phyloP scores from a whole-genome alignment of 2,329 filamentous ascomycete genomes.

The Furcasterigmium furcatum region DNA sequence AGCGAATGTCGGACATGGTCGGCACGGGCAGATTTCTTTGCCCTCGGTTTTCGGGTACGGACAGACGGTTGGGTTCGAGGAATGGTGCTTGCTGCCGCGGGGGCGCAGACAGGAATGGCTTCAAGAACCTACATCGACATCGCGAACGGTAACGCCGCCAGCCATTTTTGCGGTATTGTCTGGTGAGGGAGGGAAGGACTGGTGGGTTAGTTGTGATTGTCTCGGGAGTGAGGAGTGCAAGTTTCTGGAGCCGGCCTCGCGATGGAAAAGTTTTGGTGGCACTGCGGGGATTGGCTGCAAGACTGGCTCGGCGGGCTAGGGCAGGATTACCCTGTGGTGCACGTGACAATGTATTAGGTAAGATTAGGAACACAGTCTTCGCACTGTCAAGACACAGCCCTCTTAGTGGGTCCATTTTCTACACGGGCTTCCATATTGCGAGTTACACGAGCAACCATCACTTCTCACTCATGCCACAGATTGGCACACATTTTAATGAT shows the following conservation, averaged over 20 bases:
- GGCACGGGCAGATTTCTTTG: not conserved
- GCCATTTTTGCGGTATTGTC: constrained; percentile 67
- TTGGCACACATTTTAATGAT: too few relatives aligned
- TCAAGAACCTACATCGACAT: constrained; percentile 70
- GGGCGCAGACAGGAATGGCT: not conserved
- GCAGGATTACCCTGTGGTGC: constrained; percentile 1
- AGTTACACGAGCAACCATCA: too few relatives aligned
- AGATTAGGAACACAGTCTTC: too few relatives aligned
- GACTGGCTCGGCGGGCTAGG: constrained; percentile 6
- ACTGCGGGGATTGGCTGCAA: not conserved
- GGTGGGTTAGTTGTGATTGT: constrained; percentile 23
- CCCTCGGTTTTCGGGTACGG: constrained; percentile 1
- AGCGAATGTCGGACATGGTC: not conserved
- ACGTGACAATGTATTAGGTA: not conserved
- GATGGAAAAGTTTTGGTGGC: constrained; percentile 20
- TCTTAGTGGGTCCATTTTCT: too few relatives aligned
- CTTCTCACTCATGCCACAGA: too few relatives aligned
- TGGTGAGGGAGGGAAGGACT: constrained; percentile 17
- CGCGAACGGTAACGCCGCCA: constrained; percentile 77
- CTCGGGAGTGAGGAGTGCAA: constrained; percentile 11
- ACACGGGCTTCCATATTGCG: too few relatives aligned
- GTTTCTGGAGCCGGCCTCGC: constrained; percentile 1
- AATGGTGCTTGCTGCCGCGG: constrained; percentile 15
- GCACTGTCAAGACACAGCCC: too few relatives aligned
- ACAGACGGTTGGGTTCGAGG: not conserved